Conservation (phyloP, 176 grass and related monocot species). For the Raddia distichophylla region DNA sequence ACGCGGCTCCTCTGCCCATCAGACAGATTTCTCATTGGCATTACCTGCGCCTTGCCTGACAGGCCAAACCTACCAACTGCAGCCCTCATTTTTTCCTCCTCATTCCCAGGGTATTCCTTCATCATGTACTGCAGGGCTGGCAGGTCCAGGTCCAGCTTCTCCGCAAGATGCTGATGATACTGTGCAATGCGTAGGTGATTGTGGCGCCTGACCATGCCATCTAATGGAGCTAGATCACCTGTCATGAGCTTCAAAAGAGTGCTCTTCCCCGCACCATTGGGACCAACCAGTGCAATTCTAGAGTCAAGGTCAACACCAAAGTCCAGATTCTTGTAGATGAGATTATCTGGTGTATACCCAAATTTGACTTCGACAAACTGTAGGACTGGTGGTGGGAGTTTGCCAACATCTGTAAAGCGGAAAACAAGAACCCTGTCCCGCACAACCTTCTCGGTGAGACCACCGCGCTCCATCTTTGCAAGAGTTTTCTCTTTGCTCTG, state of each 20-base stretch:
- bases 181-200: conserved; percentile 94
- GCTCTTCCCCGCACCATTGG: conserved; percentile 93
- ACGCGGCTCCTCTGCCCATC: conserved; percentile 88
- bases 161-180: conserved; percentile 86
- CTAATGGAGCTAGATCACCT: conserved; percentile 67
- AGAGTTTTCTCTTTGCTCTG: conserved; percentile 97
- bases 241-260: conserved; percentile 96
- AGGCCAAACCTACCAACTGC: conserved; percentile 87
- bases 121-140: conserved; percentile 93
- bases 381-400: conserved; percentile 87
- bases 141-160: conserved; percentile 89
- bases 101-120: conserved; percentile 89
- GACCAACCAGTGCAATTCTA: conserved; percentile 80
- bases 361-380: conserved; percentile 90
- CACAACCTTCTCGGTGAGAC: conserved; percentile 77
- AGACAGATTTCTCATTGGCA: conserved; percentile 92
- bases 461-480: conserved; percentile 95
- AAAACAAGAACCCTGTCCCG: conserved; percentile 77
- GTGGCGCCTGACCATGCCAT: conserved; percentile 98
- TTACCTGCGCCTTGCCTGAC: conserved; percentile 93
- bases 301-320: conserved; percentile 96
- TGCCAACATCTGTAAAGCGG: conserved; percentile 85
- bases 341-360: conserved; percentile 81
- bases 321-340: conserved; percentile 85
- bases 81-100: conserved; percentile 87